Base-by-base conservation (phyloP, 345 rosid genomes). In the Streptanthus diversifolius region DNA sequence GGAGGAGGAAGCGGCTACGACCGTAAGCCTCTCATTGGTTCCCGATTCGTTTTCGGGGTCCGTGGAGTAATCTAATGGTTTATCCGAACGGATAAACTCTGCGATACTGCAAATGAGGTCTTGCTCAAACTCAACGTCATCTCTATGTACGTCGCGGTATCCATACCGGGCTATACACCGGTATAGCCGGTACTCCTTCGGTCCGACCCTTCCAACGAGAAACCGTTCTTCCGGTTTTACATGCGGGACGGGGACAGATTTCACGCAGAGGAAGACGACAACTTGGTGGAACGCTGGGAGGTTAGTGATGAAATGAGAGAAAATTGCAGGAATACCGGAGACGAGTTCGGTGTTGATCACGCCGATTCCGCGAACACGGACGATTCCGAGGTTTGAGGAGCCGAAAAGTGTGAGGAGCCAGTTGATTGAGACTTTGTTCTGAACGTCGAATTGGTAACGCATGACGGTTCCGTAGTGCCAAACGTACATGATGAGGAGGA, bases 211-310 rank as follows among this genome's bases (percentile, higher is more conserved):
- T 43, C 99, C 99, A 0, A 95, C 89, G 3, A 95, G 77, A 84
- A 91, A 95, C 80, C 97, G 81, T 74, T 95, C 99, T 69, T 83
- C 83, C 5, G 97, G 93, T 70, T 89, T 83, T 8, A 95, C 99
- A 4, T 87, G 99, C 15, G 99, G 97, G 36, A 95, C 99, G 0
- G 97, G 92, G 62, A 95, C 99, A 0, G 97, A 91, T 77, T 95
- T 95, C 43, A 95, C 73, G 70, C 99, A 95, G 58, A 95, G 96
- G 40, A 95, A 95, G 79, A 95, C 91, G 0, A 95, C 81, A 40
- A 95, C 92, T 71, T 95, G 97, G 71, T 95, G 99, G 68, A 95
- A 91, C 13, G 99, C 99, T 0, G 99, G 99, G n/a, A 95, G 97
- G 82, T 95, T 95, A 41, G 99, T 90, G 56, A 95, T 90, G 29